Conservation (phyloP, 2,329 filamentous ascomycete genomes). For the Xylariaceae sp. region DNA sequence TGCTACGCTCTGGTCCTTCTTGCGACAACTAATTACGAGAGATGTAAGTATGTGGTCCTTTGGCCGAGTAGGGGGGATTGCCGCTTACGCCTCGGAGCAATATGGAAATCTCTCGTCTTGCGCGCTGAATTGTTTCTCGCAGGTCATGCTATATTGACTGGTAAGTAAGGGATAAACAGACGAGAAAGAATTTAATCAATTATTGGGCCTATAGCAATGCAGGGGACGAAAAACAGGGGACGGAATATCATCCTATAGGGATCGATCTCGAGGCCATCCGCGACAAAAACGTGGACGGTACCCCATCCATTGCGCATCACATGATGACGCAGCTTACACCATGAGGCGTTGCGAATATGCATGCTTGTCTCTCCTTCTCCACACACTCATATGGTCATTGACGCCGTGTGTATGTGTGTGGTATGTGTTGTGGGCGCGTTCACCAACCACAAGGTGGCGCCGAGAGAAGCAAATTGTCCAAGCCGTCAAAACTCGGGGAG, state of each 20-base stretch:
- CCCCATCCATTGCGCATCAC: constrained; percentile 23
- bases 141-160: constrained; percentile 50
- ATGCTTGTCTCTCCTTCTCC: constrained; percentile 13
- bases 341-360: constrained; percentile 16
- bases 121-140: constrained; percentile 61
- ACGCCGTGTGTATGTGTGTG: neutral
- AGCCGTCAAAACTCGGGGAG: constrained; percentile 7
- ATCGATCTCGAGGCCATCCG: constrained; percentile 14
- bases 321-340: constrained; percentile 26
- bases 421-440: constrained; percentile 10
- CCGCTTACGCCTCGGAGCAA: constrained; percentile 57
- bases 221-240: constrained; percentile 28
- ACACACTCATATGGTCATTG: constrained; percentile 4
- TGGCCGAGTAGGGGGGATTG: constrained; percentile 15
- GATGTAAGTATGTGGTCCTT: constrained; percentile 24
- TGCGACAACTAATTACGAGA: constrained; percentile 43
- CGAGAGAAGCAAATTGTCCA: constrained; percentile 4
- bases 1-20: constrained; percentile 43
- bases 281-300: constrained; percentile 11
- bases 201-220: constrained; percentile 24
- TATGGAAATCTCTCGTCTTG: constrained; percentile 54
- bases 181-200: constrained; percentile 1
- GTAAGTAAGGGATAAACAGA: constrained; percentile 27
- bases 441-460: constrained; percentile 25
- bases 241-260: constrained; percentile 7